Evolutionary conservation across 257 asterid species (phyloP).

Genomic region (Ilex asprella): DNA sequence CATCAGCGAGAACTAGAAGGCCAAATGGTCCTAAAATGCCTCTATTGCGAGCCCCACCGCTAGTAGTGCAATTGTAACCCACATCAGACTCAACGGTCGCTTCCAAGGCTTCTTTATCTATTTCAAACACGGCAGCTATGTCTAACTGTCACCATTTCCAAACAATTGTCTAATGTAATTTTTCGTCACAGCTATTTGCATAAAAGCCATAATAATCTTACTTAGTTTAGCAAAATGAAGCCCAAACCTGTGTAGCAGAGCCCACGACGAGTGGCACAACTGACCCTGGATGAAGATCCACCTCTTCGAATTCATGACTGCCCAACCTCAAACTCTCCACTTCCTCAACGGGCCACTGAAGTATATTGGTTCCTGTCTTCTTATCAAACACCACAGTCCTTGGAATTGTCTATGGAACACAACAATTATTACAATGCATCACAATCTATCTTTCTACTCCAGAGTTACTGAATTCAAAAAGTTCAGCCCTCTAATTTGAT

Average conservation of each 20-base stretch:
- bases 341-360: conserved; percentile 87
- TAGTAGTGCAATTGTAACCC: conserved; percentile 45
- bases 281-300: conserved; percentile 67
- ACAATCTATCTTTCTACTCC: not conserved
- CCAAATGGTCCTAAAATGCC: conserved; percentile 84
- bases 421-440: not conserved
- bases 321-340: conserved; percentile 62
- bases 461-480: too few species aligned
- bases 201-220: not conserved
- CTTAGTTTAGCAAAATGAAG: not conserved
- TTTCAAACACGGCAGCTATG: conserved; percentile 51
- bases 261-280: conserved; percentile 41
- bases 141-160: conserved; percentile 42
- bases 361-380: conserved; percentile 48
- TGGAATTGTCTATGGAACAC: conserved; percentile 50
- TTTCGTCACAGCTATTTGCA: too few species aligned
- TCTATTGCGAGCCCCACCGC: conserved; percentile 64
- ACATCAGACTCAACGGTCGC: conserved; percentile 20
- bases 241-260: conserved; percentile 55
- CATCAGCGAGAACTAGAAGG: conserved; percentile 51
- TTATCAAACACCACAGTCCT: conserved; percentile 16
- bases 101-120: conserved; percentile 28
- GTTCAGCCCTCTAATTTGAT: too few species aligned
- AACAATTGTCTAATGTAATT: not conserved
- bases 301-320: conserved; percentile 31